Conservation (phyloP, 192 early-diverging fungal genomes). For the Linnemannia zychae region DNA sequence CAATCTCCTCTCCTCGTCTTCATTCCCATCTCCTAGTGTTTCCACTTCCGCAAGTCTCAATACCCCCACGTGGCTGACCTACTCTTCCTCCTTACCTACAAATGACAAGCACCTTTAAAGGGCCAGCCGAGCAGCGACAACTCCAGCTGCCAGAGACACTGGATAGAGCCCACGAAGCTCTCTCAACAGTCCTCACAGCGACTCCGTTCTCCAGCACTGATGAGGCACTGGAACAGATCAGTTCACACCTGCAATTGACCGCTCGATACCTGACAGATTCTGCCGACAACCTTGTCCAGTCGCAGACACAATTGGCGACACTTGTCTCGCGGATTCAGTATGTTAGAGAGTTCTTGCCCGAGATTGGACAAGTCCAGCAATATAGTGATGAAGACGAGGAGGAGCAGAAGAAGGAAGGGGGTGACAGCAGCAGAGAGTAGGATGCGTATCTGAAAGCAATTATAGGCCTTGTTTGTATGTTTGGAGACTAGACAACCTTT, state of each 20-base stretch:
- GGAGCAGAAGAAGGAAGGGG: background rate
- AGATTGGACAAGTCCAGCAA: background rate
- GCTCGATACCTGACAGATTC: constrained; percentile 12
- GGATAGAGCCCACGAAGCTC: constrained; percentile 18
- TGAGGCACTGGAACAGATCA: constrained; percentile 21
- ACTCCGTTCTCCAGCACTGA: constrained; percentile 8
- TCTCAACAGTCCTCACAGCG: constrained; percentile 10
- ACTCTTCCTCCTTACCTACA: background rate
- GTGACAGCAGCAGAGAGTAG: background rate
- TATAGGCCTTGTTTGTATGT: too few relatives aligned
- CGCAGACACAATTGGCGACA: constrained; percentile 8
- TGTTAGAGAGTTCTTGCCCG: constrained; percentile 25
- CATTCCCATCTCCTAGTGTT: background rate
- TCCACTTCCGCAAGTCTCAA: background rate
- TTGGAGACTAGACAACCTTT: too few relatives aligned
- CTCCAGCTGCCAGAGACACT: constrained; percentile 3
- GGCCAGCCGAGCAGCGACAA: background rate
- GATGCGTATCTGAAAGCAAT: too few relatives aligned
- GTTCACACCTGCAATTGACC: constrained; percentile 7
- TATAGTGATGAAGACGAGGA: background rate
- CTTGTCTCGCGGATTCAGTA: constrained; percentile 22
- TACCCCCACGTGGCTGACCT: background rate
- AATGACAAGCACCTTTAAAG: background rate
- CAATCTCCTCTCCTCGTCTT: too few relatives aligned
- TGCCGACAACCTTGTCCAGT: constrained; percentile 7